These are phyloP conservation scores for Phytophthora ohioensis DNA, from an alignment of 352 stramenopile species.

Conservation along the genomic window DNA sequence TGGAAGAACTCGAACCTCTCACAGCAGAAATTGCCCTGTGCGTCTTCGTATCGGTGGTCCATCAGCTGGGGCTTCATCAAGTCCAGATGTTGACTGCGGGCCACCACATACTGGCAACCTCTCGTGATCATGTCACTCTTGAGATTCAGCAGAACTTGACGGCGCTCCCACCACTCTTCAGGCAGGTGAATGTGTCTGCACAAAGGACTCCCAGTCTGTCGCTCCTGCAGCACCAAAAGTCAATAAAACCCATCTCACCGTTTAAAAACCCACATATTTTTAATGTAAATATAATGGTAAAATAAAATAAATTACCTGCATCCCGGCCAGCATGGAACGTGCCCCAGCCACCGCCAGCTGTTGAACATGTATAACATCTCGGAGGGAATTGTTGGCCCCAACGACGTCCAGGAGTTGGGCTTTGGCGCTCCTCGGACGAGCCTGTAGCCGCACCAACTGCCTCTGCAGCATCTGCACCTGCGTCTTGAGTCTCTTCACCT, in stretches of 20 bases:
- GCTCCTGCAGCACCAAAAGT: slow-evolving; percentile 25
- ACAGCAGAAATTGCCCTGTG: slow-evolving; percentile 44
- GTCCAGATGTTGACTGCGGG: slow-evolving; percentile 48
- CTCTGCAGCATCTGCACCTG: slow-evolving; percentile 31
- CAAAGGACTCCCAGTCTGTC: slow-evolving; percentile 35
- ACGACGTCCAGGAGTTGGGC: slow-evolving; percentile 31
- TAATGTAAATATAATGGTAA: slow-evolving; percentile 5
- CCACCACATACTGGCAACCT: slow-evolving; percentile 44
- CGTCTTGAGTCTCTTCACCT: slow-evolving; percentile 34
- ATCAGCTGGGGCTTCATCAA: slow-evolving; percentile 44
- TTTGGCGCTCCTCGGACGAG: slow-evolving; percentile 25
- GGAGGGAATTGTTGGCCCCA: slow-evolving; percentile 34
- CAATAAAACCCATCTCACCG: slow-evolving; percentile 8
- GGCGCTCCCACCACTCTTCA: slow-evolving; percentile 40
- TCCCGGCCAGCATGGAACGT: slow-evolving; percentile 28
- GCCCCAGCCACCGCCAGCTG: slow-evolving; percentile 22
- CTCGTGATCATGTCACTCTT: slow-evolving; percentile 50
- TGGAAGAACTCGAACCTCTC: slow-evolving; percentile 48
- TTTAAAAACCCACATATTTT: background rate
- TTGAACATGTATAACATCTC: slow-evolving; percentile 37
- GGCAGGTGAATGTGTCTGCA: slow-evolving; percentile 40
- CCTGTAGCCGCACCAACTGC: slow-evolving; percentile 26
- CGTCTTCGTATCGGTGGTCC: slow-evolving; percentile 36
- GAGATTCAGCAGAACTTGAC: slow-evolving; percentile 44
- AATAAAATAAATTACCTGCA: slow-evolving; percentile 29